Evolutionary conservation across 2,329 filamentous ascomycete genomes (phyloP), one percentile per base, ranked within the genome.

Genomic region (Neopestalotiopsis clavispora): DNA sequence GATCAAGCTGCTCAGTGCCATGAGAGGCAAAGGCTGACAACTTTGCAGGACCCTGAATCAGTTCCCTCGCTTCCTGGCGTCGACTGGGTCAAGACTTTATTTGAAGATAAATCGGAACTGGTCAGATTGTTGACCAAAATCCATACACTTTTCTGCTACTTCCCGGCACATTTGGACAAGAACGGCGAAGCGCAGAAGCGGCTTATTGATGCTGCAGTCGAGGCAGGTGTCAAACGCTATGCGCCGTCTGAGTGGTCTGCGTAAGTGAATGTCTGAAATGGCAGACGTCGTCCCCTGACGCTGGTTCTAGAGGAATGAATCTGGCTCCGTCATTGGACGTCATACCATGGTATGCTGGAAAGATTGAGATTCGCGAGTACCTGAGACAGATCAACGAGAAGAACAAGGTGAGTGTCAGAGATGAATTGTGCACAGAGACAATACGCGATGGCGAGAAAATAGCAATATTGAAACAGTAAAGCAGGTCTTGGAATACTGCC

Each of bases 161-260:
- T 66, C 14, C n/a, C 63, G 10, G 52, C 57, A 7, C 45, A 66
- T 12, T 12, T 34, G 12, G 73, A 75, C 70, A 66, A 67, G 2
- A 70, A 67, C 5, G 71, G 71, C 38, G 72, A 52, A 40, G 78
- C 79, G 7, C 87, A 78, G 67, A 79, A 78, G 69, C 80, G 78
- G 28, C 74, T 83, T 61, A 82, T 83, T 59, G 79, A 83, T 73
- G 80, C 80, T 57, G 73, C 76, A 12, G 73, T 83, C 57, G 70
- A 70, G 28, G 81, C 81, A 12, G 77, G 79, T 1, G 81, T 83
- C 49, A 81, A 80, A 69, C 79, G 80, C 17, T 83, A 80, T 73
- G 78, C 80, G 60, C 81, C 81, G 14, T 82, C 79, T 45, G 80
- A 83, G 71, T 80, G 72, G 69, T 70, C 68, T 62, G 72, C 70